phyloP scores from a whole-genome alignment of 225 moss, liverwort and hornwort species.

The Thuidium tamariscinum region DNA sequence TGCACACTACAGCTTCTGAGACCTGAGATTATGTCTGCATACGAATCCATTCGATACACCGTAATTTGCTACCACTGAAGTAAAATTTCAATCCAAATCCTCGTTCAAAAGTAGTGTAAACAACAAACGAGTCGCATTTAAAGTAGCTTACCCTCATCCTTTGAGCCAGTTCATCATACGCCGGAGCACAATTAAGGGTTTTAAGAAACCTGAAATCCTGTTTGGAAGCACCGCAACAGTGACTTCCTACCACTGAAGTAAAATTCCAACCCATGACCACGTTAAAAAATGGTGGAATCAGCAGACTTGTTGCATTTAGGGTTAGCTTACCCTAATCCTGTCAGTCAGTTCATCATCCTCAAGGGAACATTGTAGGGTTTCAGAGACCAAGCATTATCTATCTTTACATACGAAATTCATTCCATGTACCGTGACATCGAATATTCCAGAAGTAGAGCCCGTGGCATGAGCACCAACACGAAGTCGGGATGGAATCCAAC shows the following conservation, averaged over 20 bases:
- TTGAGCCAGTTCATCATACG: neutral
- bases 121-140: no score
- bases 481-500: neutral
- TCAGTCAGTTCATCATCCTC: neutral
- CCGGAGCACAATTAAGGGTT: neutral
- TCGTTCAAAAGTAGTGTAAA: neutral
- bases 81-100: neutral
- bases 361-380: neutral
- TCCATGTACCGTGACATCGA: neutral
- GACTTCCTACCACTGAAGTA: neutral
- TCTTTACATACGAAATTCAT: neutral
- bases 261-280: neutral
- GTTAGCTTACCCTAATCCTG: neutral
- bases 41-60: neutral
- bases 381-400: neutral
- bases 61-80: neutral
- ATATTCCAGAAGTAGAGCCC: neutral
- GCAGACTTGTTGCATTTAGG: neutral
- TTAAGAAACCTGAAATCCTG: neutral
- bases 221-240: neutral
- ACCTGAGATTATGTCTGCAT: neutral
- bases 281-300: neutral
- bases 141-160: no score
- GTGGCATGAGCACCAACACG: conserved; percentile 4
- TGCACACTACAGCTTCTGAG: neutral